These are phyloP conservation scores for Miamiensis avidus DNA, from an alignment of 169 alveolate genomes.

Conservation along the genomic window DNA sequence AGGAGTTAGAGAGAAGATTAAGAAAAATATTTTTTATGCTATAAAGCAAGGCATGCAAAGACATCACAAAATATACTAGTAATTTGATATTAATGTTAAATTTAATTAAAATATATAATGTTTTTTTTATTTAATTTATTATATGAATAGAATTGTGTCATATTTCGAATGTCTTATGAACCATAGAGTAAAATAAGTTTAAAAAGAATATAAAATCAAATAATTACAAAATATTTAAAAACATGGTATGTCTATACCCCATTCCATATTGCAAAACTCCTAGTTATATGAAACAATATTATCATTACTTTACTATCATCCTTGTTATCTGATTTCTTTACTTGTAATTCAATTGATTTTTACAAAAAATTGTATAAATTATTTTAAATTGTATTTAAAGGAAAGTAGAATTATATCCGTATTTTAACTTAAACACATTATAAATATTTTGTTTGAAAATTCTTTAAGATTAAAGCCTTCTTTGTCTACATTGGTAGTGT, in stretches of 20 bases:
- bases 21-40: background rate
- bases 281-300: constrained; percentile 9
- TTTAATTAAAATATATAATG: too few relatives aligned
- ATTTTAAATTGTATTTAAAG: background rate
- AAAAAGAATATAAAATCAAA: background rate
- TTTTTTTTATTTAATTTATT: too few relatives aligned
- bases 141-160: background rate
- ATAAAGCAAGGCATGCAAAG: background rate
- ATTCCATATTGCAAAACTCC: background rate
- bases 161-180: constrained; percentile 9
- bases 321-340: constrained; percentile 10
- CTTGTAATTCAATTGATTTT: background rate
- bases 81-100: too few relatives aligned
- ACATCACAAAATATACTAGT: background rate
- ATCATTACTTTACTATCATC: constrained; percentile 16
- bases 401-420: background rate
- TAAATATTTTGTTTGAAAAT: background rate
- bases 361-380: background rate
- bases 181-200: background rate
- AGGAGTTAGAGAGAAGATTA: background rate
- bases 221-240: background rate
- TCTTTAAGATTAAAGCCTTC: constrained; percentile 1
- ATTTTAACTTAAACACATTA: constrained; percentile 5
- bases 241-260: background rate
- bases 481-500: background rate